Base-by-base conservation (phyloP, 768 basidiomycete genomes). In the Amanita pallidorosea region DNA sequence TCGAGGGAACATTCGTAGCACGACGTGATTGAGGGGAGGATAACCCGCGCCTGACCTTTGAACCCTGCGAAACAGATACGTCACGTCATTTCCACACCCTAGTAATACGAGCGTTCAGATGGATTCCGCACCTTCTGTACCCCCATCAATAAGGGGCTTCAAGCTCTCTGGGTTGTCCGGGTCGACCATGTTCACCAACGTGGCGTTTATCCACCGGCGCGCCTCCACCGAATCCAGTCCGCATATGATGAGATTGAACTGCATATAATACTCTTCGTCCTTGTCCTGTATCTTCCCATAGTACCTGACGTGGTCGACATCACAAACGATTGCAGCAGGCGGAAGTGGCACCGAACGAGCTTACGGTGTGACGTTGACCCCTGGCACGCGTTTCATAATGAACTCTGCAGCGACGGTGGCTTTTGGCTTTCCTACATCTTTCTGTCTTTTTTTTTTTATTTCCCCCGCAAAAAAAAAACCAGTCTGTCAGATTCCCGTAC, bases 251-350 rank as follows among this genome's bases (percentile, higher is more conserved):
- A 99, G 76, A 65, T 94, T 90, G 70, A 99, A 99, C 67, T 95
- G 88, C 77, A 88, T 74, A 69, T 98, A 99, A 61, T 95, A 98
- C 35, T 85, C 83, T 51, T 92, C 88, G 55, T 76, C 89, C 64
- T 98, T 97, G 69, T 98, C 96, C 67, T 99, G 96, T 54, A 99
- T 99, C 71, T 95, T 98, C 52, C 92, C 92, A 69, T 83, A 88
- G 64, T 94, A 94, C 29, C 94, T 98, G 60, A 11, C 49, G 37
- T 11, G 15, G 42, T 53, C 34, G 27, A 23, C 46, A 18, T 5
- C 47, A 17, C 4, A 29, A 20, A 20, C n/a, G 37, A 53, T n/a
- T n/a, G n/a, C n/a, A 37, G 23, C 22, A 53, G 20, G 47, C 12
- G 42, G 18, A 22, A n/a, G 7, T 1, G 4, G 38, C 35, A 37